Evolutionary conservation across 352 stramenopile species (phyloP).

Genomic region (Phytophthora europaea): DNA sequence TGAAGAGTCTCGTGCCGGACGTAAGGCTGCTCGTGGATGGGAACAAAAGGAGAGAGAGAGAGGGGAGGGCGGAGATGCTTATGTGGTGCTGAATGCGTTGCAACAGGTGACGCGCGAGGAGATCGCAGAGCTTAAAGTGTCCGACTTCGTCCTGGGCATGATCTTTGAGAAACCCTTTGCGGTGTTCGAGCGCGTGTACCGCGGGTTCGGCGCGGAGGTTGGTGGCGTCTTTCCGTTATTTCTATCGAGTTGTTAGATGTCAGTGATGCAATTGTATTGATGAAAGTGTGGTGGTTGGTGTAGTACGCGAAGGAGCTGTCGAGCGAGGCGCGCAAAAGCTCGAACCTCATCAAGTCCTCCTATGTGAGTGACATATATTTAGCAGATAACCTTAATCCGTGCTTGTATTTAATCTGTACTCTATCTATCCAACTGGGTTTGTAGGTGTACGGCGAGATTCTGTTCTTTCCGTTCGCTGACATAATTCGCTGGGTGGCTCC

Average conservation of each 20-base stretch:
- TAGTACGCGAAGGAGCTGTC: slow-evolving; percentile 90
- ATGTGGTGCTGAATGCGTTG: neutral
- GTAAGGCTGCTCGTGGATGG: slow-evolving; percentile 25
- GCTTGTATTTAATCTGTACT: neutral
- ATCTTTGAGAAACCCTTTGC: slow-evolving; percentile 82
- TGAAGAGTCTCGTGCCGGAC: slow-evolving; percentile 76
- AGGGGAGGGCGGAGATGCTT: neutral
- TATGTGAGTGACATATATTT: slow-evolving; percentile 52
- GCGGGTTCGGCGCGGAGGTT: slow-evolving; percentile 74
- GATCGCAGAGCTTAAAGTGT: slow-evolving; percentile 79
- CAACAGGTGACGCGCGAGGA: slow-evolving; percentile 67
- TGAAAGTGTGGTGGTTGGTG: slow-evolving; percentile 9
- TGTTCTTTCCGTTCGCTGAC: slow-evolving; percentile 88
- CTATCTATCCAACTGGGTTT: neutral
- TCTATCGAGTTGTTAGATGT: neutral
- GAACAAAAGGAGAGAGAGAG: neutral
- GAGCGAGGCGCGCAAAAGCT: slow-evolving; percentile 79
- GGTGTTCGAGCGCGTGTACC: slow-evolving; percentile 70
- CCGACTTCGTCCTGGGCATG: slow-evolving; percentile 85
- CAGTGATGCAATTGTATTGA: neutral
- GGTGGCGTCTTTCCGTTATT: neutral
- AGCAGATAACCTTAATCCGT: neutral
- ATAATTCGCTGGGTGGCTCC: slow-evolving; percentile 72
- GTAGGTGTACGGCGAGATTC: slow-evolving; percentile 88
- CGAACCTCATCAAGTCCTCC: slow-evolving; percentile 83